These are phyloP conservation scores for Colletotrichum sp. DNA, from an alignment of 2,329 filamentous ascomycete genomes.

Conservation along the genomic window DNA sequence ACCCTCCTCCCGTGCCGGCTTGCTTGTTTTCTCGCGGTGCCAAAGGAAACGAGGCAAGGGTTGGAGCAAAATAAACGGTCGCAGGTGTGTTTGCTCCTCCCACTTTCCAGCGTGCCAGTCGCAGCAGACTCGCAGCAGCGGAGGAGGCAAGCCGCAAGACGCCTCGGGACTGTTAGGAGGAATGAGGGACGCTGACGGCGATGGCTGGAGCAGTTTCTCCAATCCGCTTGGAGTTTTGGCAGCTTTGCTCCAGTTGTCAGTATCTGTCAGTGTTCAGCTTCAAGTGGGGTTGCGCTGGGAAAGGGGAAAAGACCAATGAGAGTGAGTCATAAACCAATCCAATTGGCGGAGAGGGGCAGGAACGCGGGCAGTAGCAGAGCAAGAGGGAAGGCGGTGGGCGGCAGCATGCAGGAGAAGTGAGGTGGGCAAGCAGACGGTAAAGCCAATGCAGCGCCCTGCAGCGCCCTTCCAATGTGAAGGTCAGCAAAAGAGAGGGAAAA, in stretches of 20 bases:
- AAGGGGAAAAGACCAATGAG: neutral
- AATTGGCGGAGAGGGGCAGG: neutral
- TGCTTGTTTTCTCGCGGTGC: neutral
- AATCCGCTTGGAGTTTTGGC: neutral
- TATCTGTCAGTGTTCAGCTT: neutral
- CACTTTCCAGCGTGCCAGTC: neutral
- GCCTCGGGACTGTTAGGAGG: neutral
- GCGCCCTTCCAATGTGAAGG: neutral
- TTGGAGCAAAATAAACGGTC: neutral
- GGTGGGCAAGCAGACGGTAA: neutral
- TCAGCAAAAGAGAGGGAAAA: neutral
- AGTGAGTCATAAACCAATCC: slow-evolving; percentile 1
- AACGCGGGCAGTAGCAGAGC: neutral
- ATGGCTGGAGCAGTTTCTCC: neutral
- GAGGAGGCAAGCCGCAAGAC: neutral
- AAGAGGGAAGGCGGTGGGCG: neutral
- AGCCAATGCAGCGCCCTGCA: neutral
- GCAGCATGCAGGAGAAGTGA: neutral
- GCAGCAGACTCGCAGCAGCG: neutral
- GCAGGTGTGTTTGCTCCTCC: slow-evolving; percentile 3
- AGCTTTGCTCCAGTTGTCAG: neutral
- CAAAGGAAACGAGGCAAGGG: neutral
- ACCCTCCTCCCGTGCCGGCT: neutral
- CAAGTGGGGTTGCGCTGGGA: neutral
- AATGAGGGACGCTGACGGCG: neutral